Percentiles rank a stretch among this genome's conserved stretches.
Evolutionary conservation across 2,329 filamentous ascomycete genomes (phyloP).

Genomic region (Lachnellula arida): DNA sequence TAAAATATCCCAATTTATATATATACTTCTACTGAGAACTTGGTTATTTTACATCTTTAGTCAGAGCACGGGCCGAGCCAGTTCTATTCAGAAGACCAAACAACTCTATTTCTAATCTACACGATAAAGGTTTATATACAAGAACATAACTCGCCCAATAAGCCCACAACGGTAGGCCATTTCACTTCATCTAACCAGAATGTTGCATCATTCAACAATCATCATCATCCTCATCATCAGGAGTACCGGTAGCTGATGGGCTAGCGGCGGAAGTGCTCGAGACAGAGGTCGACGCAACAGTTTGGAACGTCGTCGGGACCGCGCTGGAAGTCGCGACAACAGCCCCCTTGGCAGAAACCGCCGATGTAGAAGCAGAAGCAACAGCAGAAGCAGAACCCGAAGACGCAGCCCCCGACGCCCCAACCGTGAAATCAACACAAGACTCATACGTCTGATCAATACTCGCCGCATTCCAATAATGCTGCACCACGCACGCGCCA

Average conservation of each 20-base stretch:
- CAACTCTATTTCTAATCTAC: neutral
- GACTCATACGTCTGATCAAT: constrained; percentile 54
- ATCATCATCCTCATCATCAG: neutral
- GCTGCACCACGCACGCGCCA: constrained; percentile 42
- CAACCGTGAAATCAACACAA: constrained; percentile 46
- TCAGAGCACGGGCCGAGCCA: too few relatives aligned
- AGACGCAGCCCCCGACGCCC: constrained; percentile 6
- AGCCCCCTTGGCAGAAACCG: constrained; percentile 1
- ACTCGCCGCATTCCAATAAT: constrained; percentile 46
- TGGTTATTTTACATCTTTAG: too few relatives aligned
- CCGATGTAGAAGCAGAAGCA: neutral
- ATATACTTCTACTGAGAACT: too few relatives aligned
- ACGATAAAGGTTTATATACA: neutral
- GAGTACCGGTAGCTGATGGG: neutral
- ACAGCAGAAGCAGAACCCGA: neutral
- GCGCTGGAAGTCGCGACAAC: neutral
- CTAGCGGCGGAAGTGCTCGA: neutral
- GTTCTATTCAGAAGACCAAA: too few relatives aligned
- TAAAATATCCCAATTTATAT: too few relatives aligned
- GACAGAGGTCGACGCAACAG: neutral
- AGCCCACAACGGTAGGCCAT: neutral
- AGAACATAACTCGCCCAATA: neutral
- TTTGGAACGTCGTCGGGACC: neutral
- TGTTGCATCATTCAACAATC: neutral
- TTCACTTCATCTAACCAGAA: neutral